Evolutionary conservation across 2,329 filamentous ascomycete genomes (phyloP).

Genomic region (Scorias spongiosa): DNA sequence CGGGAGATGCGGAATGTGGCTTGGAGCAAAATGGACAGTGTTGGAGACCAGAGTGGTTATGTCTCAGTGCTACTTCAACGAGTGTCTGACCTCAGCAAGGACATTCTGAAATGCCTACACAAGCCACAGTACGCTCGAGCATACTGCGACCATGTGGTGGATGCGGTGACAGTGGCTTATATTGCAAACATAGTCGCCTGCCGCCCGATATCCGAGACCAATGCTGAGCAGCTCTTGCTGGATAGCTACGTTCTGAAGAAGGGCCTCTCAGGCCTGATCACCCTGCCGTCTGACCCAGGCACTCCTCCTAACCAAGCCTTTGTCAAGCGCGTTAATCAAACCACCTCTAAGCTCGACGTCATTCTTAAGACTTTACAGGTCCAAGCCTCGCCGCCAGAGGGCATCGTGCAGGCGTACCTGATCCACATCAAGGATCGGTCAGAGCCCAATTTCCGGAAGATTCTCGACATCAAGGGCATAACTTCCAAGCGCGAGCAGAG

Average conservation of each 20-base stretch:
- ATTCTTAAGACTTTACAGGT: conserved; percentile 95
- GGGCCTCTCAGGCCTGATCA: conserved; percentile 56
- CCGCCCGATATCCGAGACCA: conserved; percentile 80
- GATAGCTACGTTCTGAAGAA: conserved; percentile 87
- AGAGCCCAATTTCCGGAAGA: conserved; percentile 89
- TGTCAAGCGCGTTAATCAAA: conserved; percentile 69
- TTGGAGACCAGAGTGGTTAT: conserved; percentile 87
- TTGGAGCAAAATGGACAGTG: conserved; percentile 86
- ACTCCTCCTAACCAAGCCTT: conserved; percentile 47
- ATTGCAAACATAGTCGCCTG: conserved; percentile 76
- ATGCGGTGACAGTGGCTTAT: conserved; percentile 66
- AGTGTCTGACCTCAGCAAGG: conserved; percentile 54
- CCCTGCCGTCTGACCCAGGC: conserved; percentile 39
- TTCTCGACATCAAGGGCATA: conserved; percentile 89
- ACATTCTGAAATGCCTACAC: conserved; percentile 61
- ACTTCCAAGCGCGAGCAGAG: conserved; percentile 63
- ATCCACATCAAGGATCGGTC: conserved; percentile 92
- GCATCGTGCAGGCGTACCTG: conserved; percentile 88
- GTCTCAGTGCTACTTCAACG: conserved; percentile 65
- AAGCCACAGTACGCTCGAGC: conserved; percentile 91
- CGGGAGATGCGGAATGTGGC: conserved; percentile 93
- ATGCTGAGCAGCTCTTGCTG: conserved; percentile 93
- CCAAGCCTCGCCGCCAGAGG: conserved; percentile 76
- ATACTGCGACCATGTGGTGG: conserved; percentile 92
- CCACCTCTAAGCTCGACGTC: conserved; percentile 76